phyloP scores from a whole-genome alignment of 352 stramenopile species.

The Phytophthora sp. region DNA sequence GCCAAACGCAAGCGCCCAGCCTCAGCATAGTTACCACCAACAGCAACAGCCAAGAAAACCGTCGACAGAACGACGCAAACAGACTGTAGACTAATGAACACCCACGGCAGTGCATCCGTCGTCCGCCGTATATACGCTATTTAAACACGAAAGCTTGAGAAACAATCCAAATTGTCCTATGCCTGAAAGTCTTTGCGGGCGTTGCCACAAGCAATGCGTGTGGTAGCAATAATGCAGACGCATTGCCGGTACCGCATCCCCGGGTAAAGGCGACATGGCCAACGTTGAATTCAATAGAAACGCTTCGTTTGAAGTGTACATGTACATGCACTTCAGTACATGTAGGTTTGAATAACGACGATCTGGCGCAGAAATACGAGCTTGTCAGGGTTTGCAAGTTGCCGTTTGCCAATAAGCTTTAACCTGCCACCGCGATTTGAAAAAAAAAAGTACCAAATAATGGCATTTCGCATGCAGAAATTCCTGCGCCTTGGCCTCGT shows the following conservation, averaged over 20 bases:
- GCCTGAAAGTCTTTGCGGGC: not conserved
- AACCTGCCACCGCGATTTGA: conserved; percentile 4
- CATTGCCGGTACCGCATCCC: too few relatives aligned
- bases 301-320: too few relatives aligned
- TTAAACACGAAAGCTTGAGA: conserved; percentile 31
- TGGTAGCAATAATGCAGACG: too few relatives aligned
- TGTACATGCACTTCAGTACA: too few relatives aligned
- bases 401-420: too few relatives aligned
- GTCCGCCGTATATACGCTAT: conserved; percentile 31
- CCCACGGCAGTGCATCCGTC: conserved; percentile 13
- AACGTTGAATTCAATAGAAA: too few relatives aligned
- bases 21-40: too few relatives aligned
- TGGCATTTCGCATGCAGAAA: not conserved
- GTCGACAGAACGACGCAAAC: conserved; percentile 6
- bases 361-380: too few relatives aligned
- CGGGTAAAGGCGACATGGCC: too few relatives aligned
- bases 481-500: not conserved
- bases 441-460: not conserved
- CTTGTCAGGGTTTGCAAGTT: too few relatives aligned
- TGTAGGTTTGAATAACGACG: too few relatives aligned
- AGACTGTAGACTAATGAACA: conserved; percentile 29
- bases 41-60: conserved; percentile 1
- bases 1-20: conserved; percentile 3
- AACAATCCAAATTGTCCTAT: not conserved
- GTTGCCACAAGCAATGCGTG: too few relatives aligned